Base-by-base conservation (phyloP, 495 filamentous ascomycete species). In the Penicillium atrosanguineum region DNA sequence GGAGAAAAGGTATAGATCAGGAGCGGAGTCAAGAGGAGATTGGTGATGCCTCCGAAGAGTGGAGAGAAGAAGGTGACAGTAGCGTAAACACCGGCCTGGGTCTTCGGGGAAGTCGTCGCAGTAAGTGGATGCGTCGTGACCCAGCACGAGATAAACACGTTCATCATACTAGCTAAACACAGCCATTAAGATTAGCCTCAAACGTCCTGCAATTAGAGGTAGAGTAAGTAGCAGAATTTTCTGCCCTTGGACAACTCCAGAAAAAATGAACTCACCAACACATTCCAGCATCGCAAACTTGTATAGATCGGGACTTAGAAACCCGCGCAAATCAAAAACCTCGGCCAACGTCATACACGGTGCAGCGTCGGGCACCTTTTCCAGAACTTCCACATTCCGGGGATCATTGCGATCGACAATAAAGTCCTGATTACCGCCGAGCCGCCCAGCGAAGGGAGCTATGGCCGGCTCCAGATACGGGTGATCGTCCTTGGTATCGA, bases 1-100 rank as follows among this genome's bases (percentile, higher is more conserved):
- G 78, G 69, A 12, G 73, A 70, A n/a, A 76, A 69, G 18, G 75
- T 74, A 46, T 75, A 81, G 50, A 82, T 80, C 56, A 82, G 76
- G 1, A 77, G 60, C 4, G 74, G 61, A 16, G 79, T 70, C 48
- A 78, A 59, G 19, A 81, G 59, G 12, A 71, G 53, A 50, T 75
- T 82, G 49, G 64, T 68, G 47, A 82, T 69, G 34, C 74, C 77
- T 23, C 65, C 65, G 54, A 72, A 56, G 0, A 69, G 45, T 20
- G 65, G 68, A 11, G 54, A 60, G 23, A 72, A 55, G 44, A 72
- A 69, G 34, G 61, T 62, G 16, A 59, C 40, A 4, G 23, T 23
- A 23, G 23, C 23, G 23, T 23, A 23, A 23, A 23, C 23, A 5
- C 23, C 23, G 23, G 23, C 23, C 23, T 23, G 23, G 23, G 23